Percentiles rank a stretch among this genome's conserved stretches.
Evolutionary conservation across 768 basidiomycete species (phyloP).

Genomic region (Kwoniella dendrophila): DNA sequence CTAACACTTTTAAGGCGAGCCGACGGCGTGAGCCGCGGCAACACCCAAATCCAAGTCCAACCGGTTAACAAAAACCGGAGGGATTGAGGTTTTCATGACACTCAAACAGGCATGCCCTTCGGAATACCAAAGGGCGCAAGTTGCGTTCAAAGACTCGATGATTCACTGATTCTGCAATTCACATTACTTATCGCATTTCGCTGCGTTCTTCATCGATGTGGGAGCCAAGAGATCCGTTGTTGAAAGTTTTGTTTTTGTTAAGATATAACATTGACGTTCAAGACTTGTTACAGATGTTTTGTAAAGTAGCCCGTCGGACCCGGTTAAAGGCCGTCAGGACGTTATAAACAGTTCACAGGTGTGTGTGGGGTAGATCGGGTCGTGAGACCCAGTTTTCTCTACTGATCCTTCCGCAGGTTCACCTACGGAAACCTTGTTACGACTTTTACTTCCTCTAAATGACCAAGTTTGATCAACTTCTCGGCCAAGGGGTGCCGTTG

Average conservation of each 20-base stretch:
- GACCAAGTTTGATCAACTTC: constrained; percentile 73
- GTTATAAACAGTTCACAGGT: constrained; percentile 36
- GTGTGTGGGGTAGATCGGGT: constrained; percentile 59
- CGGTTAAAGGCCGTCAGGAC: not conserved
- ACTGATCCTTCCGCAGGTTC: constrained; percentile 81
- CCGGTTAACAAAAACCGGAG: constrained; percentile 30
- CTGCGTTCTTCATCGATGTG: constrained; percentile 79
- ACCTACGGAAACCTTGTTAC: constrained; percentile 80
- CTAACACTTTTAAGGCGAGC: constrained; percentile 62
- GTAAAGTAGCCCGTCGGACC: constrained; percentile 9
- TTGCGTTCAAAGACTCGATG: constrained; percentile 82
- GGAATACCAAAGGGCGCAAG: constrained; percentile 76
- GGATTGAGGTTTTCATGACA: constrained; percentile 59
- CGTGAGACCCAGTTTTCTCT: constrained; percentile 58
- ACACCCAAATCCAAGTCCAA: constrained; percentile 42
- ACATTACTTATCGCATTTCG: constrained; percentile 80
- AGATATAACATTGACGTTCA: constrained; percentile 31
- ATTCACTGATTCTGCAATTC: constrained; percentile 81
- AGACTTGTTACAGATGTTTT: constrained; percentile 12
- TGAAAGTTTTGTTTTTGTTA: constrained; percentile 60
- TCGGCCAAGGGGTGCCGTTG: constrained; percentile 62
- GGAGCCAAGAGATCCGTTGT: constrained; percentile 76
- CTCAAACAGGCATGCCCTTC: constrained; percentile 68
- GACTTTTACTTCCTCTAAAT: constrained; percentile 76
- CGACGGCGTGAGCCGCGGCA: constrained; percentile 31